Base-by-base conservation (phyloP, 768 basidiomycete genomes). In the Amanita pallidorosea region DNA sequence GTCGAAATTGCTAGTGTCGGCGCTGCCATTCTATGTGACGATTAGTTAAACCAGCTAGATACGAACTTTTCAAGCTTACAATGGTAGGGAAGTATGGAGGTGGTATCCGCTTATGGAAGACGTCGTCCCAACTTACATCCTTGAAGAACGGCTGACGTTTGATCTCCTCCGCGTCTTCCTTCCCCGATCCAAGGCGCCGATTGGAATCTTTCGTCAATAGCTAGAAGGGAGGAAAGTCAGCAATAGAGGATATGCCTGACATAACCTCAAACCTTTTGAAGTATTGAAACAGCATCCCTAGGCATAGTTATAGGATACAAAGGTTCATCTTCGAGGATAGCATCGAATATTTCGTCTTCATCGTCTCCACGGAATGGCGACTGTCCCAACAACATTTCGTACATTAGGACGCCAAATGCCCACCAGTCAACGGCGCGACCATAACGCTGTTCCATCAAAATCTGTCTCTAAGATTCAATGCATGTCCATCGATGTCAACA, bases 251-350 rank as follows among this genome's bases (percentile, higher is more conserved):
- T 17, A 20, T 7, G 4, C 12, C 13, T 4, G 37, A 6, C 18
- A 29, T 9, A 20, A 12, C 25, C 11, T 57, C 65, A 49, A 57
- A 92, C 94, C 77, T 93, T 93, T 63, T 96, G 93, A 51, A 99
- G 62, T 56, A 98, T 88, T 17, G 91, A 91, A 41, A 98, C 94
- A 6, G 93, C 93, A 60, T 98, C 95, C 48, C 91, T 77, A 7
- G 94, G 96, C 96, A 99, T 99, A 5, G 96, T 97, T 57, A 99
- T 98, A 2, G 96, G 96, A 68, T 98, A 99, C 54, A 99, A 64
- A 23, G 94, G 95, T 64, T 98, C 96, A 61, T 99, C 96, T 66
- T 98, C 96, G 29, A 99, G 69, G 58, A 99, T 98, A 36, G 96
- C 96, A 65, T 99, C 96, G 64, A 98, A 99, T 53, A 99, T 98